Conservation (phyloP, 331 rosid genomes). For the Malus hybrid region DNA sequence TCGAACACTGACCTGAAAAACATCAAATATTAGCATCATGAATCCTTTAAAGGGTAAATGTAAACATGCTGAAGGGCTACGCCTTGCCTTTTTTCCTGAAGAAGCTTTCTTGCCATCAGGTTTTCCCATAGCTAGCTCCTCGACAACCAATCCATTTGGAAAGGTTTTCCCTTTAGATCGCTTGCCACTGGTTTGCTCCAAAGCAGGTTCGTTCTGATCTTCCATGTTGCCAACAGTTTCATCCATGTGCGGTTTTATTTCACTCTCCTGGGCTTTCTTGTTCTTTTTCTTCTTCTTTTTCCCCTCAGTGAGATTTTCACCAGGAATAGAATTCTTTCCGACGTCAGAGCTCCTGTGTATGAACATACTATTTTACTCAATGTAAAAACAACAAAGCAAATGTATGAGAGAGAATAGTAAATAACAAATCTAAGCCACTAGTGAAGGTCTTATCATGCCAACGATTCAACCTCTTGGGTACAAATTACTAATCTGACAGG, state of each 20-base stretch:
- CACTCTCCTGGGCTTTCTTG: constrained; percentile 40
- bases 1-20: constrained; percentile 71
- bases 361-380: neutral
- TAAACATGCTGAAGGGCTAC: neutral
- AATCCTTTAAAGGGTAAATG: neutral
- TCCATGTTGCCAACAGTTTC: constrained; percentile 27
- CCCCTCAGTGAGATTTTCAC: constrained; percentile 14
- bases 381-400: neutral
- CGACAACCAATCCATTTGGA: constrained; percentile 80
- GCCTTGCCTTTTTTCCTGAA: constrained; percentile 60
- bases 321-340: constrained; percentile 14
- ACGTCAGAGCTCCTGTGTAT: constrained; percentile 22
- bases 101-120: constrained; percentile 91
- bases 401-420: neutral
- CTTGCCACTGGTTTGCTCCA: constrained; percentile 33
- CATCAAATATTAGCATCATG: constrained; percentile 1
- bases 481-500: neutral
- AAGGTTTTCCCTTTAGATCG: constrained; percentile 64
- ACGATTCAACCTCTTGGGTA: neutral
- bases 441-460: neutral
- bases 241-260: constrained; percentile 23
- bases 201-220: constrained; percentile 26
- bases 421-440: neutral
- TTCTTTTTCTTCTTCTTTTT: constrained; percentile 63
- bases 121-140: constrained; percentile 79